Percentiles rank a stretch among this genome's conserved stretches.
Evolutionary conservation across 163 green algal species (phyloP).

Genomic region (Volvox carteri): DNA sequence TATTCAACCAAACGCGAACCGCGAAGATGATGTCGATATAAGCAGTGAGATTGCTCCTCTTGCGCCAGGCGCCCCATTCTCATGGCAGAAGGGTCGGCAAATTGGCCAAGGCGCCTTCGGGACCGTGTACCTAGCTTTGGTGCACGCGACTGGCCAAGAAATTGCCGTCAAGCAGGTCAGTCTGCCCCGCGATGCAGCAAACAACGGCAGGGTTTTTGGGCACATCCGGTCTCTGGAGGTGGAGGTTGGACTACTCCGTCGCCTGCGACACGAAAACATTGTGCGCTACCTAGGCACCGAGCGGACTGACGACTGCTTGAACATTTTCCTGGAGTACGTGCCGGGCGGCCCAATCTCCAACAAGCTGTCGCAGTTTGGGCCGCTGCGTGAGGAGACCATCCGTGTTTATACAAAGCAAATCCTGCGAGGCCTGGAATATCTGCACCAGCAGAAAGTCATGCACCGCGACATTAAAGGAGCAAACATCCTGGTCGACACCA

Average conservation of each 20-base stretch:
- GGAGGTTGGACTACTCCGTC: constrained; percentile 88
- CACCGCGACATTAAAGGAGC: constrained; percentile 91
- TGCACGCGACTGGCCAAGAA: constrained; percentile 93
- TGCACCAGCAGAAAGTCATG: constrained; percentile 78
- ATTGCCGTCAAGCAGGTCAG: constrained; percentile 95
- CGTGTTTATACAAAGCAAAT: constrained; percentile 88
- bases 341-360: constrained; percentile 94
- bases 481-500: constrained; percentile 97
- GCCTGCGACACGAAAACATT: constrained; percentile 92
- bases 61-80: constrained; percentile 53
- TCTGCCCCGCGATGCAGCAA: constrained; percentile 68
- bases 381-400: constrained; percentile 78
- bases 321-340: constrained; percentile 99
- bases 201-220: constrained; percentile 72
- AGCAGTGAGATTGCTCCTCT: neutral
- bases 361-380: constrained; percentile 86
- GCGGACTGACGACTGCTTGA: constrained; percentile 78
- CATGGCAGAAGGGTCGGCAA: constrained; percentile 90
- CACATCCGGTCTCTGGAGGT: constrained; percentile 86
- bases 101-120: constrained; percentile 94
- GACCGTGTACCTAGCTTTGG: constrained; percentile 90
- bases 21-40: neutral
- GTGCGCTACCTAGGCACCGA: constrained; percentile 92
- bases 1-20: neutral
- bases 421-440: constrained; percentile 85